These are phyloP conservation scores for Lolium perenne DNA, from an alignment of 176 grass and related monocot genomes.

Conservation along the genomic window DNA sequence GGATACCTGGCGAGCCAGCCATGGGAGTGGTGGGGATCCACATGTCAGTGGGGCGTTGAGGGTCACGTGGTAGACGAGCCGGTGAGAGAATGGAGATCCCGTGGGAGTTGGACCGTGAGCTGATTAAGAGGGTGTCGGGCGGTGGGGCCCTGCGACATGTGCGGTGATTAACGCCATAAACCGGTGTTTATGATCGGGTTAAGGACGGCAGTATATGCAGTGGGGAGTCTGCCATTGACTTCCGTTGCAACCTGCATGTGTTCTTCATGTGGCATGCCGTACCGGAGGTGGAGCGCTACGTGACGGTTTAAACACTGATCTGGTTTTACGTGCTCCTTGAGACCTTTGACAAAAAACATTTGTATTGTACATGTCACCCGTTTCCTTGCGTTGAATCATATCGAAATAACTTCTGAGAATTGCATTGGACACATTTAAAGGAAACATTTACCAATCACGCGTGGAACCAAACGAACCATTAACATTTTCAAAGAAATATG, in stretches of 20 bases:
- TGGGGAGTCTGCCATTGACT: neutral
- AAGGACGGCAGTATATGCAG: neutral
- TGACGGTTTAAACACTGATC: too few relatives aligned
- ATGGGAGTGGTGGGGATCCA: neutral
- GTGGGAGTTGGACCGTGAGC: neutral
- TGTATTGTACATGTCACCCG: too few relatives aligned
- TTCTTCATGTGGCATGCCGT: neutral
- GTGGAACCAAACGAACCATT: too few relatives aligned
- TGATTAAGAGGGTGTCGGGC: neutral
- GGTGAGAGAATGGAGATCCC: neutral
- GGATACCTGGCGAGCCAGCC: neutral
- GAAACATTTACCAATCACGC: too few relatives aligned
- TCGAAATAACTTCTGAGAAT: too few relatives aligned
- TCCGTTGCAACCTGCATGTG: neutral
- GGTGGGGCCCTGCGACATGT: neutral
- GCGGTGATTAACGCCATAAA: conserved; percentile 24
- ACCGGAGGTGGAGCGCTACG: too few relatives aligned
- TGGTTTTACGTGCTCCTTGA: too few relatives aligned
- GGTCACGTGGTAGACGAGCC: neutral
- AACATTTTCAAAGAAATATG: too few relatives aligned
- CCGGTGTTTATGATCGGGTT: neutral
- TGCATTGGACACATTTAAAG: too few relatives aligned
- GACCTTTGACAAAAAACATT: too few relatives aligned
- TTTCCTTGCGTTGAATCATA: too few relatives aligned
- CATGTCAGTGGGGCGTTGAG: neutral